Percentiles rank a stretch among this genome's conserved stretches.
Evolutionary conservation across 495 filamentous ascomycete species (phyloP).

Genomic region (Pseudevernia furfuracea): DNA sequence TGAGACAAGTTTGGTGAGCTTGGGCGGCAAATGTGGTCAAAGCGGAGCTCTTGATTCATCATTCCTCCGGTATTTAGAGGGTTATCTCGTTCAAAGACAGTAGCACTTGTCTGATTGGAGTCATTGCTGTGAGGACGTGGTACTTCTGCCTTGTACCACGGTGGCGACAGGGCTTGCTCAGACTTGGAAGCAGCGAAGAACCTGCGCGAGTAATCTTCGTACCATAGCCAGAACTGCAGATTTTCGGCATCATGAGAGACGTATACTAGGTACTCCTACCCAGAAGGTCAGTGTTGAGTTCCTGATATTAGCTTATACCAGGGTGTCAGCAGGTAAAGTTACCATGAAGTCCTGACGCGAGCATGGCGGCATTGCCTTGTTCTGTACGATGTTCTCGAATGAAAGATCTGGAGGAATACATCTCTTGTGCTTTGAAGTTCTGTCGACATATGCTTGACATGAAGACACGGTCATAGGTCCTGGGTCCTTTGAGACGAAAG

Average conservation of each 20-base stretch:
- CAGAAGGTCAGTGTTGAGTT: slow-evolving; percentile 9
- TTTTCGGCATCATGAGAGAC: slow-evolving; percentile 42
- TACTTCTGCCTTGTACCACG: slow-evolving; percentile 24
- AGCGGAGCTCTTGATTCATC: slow-evolving; percentile 15
- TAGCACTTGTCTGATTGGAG: slow-evolving; percentile 13
- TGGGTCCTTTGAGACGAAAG: slow-evolving; percentile 25
- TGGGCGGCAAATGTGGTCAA: slow-evolving; percentile 16
- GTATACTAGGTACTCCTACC: slow-evolving; percentile 41
- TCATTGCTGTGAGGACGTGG: slow-evolving; percentile 14
- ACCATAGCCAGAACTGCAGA: slow-evolving; percentile 49
- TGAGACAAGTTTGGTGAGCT: slow-evolving; percentile 10
- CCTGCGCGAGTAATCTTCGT: slow-evolving; percentile 39
- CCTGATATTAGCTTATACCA: neutral
- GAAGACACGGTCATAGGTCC: slow-evolving; percentile 28
- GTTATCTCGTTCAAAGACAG: slow-evolving; percentile 3
- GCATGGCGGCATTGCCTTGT: slow-evolving; percentile 40
- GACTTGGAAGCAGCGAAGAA: slow-evolving; percentile 26
- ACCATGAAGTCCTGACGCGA: slow-evolving; percentile 40
- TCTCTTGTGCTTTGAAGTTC: slow-evolving; percentile 25
- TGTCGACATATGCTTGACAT: slow-evolving; percentile 30
- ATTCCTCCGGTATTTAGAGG: slow-evolving; percentile 4
- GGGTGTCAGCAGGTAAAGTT: neutral
- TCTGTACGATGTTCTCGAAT: slow-evolving; percentile 40
- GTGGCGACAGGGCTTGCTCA: slow-evolving; percentile 29
- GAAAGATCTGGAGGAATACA: slow-evolving; percentile 37